phyloP scores from a whole-genome alignment of 176 grass and related monocot genomes.

The Eleusine indica region DNA sequence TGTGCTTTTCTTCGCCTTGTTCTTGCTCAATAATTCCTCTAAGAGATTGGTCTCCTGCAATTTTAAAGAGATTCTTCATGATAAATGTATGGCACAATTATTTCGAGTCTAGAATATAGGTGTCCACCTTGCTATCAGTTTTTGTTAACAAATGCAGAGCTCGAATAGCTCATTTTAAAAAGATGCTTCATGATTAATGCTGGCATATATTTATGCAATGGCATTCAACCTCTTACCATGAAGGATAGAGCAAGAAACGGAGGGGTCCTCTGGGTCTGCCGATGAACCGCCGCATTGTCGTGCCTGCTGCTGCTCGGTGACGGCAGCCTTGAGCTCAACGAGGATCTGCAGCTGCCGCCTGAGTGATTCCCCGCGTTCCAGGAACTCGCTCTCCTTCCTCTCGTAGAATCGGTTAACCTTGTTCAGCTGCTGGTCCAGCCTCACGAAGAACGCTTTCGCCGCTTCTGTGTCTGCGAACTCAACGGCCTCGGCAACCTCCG shows the following conservation, averaged over 20 bases:
- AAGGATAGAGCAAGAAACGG: constrained; percentile 82
- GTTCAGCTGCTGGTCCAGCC: constrained; percentile 88
- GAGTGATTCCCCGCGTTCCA: constrained; percentile 76
- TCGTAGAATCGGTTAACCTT: constrained; percentile 97
- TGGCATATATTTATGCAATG: not conserved
- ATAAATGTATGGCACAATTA: not conserved
- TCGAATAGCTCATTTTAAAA: not conserved
- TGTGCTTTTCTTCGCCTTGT: constrained; percentile 59
- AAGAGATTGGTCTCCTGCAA: constrained; percentile 65
- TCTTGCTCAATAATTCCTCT: constrained; percentile 43
- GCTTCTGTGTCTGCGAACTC: constrained; percentile 47
- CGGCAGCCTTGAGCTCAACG: constrained; percentile 69
- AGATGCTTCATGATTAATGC: too few species aligned
- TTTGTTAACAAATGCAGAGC: not conserved
- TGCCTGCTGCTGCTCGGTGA: constrained; percentile 58
- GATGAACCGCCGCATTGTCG: constrained; percentile 1
- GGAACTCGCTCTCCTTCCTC: constrained; percentile 74
- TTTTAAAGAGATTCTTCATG: constrained; percentile 10
- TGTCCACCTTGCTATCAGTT: not conserved
- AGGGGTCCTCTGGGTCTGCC: constrained; percentile 58
- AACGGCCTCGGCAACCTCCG: constrained; percentile 49
- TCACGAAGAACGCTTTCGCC: constrained; percentile 60
- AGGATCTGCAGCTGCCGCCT: constrained; percentile 88
- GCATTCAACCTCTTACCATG: constrained; percentile 51
- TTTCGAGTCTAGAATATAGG: not conserved